These are phyloP conservation scores for Rhodomyrtus tomentosa DNA, from an alignment of 345 rosid species.

Conservation along the genomic window DNA sequence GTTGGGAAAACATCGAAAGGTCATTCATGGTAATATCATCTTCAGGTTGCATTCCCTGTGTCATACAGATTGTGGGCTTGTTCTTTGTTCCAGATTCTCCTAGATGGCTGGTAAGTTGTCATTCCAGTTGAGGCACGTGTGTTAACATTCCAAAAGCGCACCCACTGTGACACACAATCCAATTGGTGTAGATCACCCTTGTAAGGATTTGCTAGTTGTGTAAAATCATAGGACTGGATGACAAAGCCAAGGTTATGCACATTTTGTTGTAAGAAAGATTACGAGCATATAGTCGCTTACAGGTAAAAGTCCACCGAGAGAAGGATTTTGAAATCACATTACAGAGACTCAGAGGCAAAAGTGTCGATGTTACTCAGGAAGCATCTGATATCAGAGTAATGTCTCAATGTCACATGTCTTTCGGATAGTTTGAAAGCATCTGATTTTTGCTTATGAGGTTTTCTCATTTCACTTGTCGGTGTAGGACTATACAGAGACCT, in stretches of 20 bases:
- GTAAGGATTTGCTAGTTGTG: background rate
- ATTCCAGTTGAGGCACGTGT: background rate
- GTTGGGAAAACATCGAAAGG: background rate
- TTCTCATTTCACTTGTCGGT: background rate
- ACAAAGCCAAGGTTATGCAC: background rate
- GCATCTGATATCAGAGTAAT: slow-evolving; percentile 31
- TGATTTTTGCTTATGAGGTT: background rate
- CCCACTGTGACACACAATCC: background rate
- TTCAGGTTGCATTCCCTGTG: slow-evolving; percentile 22
- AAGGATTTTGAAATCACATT: slow-evolving; percentile 30
- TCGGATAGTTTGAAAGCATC: background rate
- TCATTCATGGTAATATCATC: background rate
- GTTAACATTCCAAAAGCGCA: background rate
- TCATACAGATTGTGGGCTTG: slow-evolving; percentile 18
- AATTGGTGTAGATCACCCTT: background rate
- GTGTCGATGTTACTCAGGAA: slow-evolving; percentile 33
- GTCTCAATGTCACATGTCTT: background rate
- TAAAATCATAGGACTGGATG: background rate
- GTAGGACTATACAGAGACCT: slow-evolving; percentile 21
- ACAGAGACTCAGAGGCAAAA: slow-evolving; percentile 31
- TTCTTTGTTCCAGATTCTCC: slow-evolving; percentile 43
- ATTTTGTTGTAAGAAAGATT: background rate
- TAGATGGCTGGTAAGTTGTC: slow-evolving; percentile 31
- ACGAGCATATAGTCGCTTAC: background rate
- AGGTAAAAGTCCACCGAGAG: slow-evolving; percentile 33